phyloP scores from a whole-genome alignment of 2,329 filamentous ascomycete genomes.

The Chaetomiaceae sp. region DNA sequence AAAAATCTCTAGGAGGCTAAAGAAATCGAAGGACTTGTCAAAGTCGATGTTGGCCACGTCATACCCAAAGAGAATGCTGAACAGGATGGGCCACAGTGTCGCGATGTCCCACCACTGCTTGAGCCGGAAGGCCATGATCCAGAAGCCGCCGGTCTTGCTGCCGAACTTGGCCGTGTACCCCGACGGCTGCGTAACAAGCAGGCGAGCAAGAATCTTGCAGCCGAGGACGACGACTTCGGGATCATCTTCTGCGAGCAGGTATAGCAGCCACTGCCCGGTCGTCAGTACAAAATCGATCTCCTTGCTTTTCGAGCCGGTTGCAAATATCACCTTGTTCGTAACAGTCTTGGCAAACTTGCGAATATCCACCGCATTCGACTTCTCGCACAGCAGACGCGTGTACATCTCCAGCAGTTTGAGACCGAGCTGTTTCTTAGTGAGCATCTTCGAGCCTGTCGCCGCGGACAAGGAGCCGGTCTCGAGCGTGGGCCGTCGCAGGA shows the following conservation, averaged over 20 bases:
- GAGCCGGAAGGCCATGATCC: constrained; percentile 73
- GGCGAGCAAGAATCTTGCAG: constrained; percentile 73
- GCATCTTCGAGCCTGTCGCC: constrained; percentile 31
- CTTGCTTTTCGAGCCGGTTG: constrained; percentile 19
- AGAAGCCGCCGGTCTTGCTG: constrained; percentile 77
- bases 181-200: constrained; percentile 75
- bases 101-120: constrained; percentile 85
- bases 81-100: constrained; percentile 78
- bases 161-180: constrained; percentile 81
- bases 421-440: constrained; percentile 66
- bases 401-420: constrained; percentile 72
- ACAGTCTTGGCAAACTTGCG: constrained; percentile 89
- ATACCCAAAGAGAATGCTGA: constrained; percentile 80
- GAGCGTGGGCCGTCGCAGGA: constrained; percentile 33
- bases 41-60: constrained; percentile 72
- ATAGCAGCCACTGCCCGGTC: constrained; percentile 69
- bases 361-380: constrained; percentile 60
- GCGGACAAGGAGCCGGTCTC: constrained; percentile 27
- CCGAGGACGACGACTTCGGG: constrained; percentile 75
- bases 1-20: constrained; percentile 69
- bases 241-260: constrained; percentile 82
- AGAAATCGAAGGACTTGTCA: constrained; percentile 66
- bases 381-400: constrained; percentile 68
- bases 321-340: constrained; percentile 71
- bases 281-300: constrained; percentile 29